These are phyloP conservation scores for Trametes hirsuta DNA, from an alignment of 1,284 basidiomycete genomes.

Conservation along the genomic window DNA sequence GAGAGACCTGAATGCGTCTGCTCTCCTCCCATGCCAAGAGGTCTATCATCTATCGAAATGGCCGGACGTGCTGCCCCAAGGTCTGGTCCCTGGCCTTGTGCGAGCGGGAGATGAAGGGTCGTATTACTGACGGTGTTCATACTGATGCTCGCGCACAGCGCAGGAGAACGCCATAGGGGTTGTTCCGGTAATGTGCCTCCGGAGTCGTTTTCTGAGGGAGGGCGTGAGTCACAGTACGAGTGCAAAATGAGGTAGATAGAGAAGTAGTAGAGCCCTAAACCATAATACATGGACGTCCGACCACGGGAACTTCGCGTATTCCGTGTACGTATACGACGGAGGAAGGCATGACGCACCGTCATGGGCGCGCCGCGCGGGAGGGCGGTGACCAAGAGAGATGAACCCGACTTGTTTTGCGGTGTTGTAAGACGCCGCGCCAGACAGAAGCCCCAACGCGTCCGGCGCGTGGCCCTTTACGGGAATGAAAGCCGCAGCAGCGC, in stretches of 20 bases:
- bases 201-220: constrained; percentile 20
- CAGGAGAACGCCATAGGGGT: constrained; percentile 14
- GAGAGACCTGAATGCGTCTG: constrained; percentile 3
- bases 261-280: not conserved
- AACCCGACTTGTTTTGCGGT: not conserved
- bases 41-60: not conserved
- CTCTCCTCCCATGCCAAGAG: not conserved
- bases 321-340: not conserved
- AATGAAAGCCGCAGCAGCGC: not conserved
- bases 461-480: not conserved
- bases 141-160: constrained; percentile 8
- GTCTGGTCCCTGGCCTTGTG: not conserved
- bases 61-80: not conserved
- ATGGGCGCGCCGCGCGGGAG: not conserved
- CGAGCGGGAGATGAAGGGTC: not conserved
- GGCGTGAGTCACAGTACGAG: constrained; percentile 15
- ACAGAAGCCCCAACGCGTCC: not conserved
- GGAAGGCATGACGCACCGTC: constrained; percentile 2
- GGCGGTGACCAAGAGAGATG: constrained; percentile 1
- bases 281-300: not conserved
- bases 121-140: constrained; percentile 7
- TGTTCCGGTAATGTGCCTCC: constrained; percentile 13
- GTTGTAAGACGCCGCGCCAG: not conserved
- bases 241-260: constrained; percentile 19
- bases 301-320: no score